A percentile compares a stretch with the other conserved stretches of the same genome.
phyloP scores from a whole-genome alignment of 2,329 filamentous ascomycete genomes.

The Fusarium incarnatum region DNA sequence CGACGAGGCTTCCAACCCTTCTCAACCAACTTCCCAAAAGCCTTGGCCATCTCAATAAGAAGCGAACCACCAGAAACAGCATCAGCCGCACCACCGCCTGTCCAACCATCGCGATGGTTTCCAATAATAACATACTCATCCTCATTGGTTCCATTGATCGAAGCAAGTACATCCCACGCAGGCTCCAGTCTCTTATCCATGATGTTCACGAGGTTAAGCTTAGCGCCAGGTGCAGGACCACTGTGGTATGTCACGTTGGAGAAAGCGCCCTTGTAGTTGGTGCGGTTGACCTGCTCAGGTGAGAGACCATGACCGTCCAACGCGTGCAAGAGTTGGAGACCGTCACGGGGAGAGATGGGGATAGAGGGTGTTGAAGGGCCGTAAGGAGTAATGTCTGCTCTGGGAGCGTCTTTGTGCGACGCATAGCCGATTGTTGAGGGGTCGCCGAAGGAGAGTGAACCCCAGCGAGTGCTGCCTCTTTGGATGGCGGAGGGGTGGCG shows the following conservation, averaged over 20 bases:
- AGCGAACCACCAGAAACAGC: conserved; percentile 63
- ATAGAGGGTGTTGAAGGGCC: conserved; percentile 32
- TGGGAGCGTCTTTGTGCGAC: conserved; percentile 31
- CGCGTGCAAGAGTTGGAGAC: conserved; percentile 19
- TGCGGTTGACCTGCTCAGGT: conserved; percentile 12
- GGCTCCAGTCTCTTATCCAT: conserved; percentile 33
- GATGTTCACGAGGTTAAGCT: conserved; percentile 9
- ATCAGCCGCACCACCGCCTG: conserved; percentile 63
- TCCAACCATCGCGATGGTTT: conserved; percentile 67
- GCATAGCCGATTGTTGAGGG: conserved; percentile 40
- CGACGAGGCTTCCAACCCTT: conserved; percentile 64
- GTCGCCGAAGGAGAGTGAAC: conserved; percentile 34
- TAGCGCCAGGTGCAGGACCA: conserved; percentile 27
- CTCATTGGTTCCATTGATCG: conserved; percentile 56
- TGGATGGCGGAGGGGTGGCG: conserved; percentile 36
- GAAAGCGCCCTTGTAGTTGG: conserved; percentile 32
- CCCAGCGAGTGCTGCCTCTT: conserved; percentile 35
- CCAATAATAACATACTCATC: conserved; percentile 60
- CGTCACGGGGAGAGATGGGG: conserved; percentile 29
- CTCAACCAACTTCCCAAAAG: conserved; percentile 59
- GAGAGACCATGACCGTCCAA: conserved; percentile 21
- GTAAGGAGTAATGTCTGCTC: conserved; percentile 25
- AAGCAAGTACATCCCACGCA: conserved; percentile 53
- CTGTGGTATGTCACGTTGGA: conserved; percentile 30
- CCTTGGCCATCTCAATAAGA: conserved; percentile 61